phyloP scores from a whole-genome alignment of 345 rosid species.

The Populus alba region DNA sequence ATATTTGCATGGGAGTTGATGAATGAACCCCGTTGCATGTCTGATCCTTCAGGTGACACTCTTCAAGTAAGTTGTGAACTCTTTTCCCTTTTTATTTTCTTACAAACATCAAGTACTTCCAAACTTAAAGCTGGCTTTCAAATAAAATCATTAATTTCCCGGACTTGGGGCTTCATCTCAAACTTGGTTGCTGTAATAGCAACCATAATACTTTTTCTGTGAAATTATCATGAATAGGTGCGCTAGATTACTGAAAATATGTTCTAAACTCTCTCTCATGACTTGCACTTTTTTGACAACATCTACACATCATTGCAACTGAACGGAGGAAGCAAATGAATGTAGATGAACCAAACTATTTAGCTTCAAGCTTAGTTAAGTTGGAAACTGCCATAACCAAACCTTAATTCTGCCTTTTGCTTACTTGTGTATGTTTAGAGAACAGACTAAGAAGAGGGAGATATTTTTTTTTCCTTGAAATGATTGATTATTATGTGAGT shows the following conservation, averaged over 20 bases:
- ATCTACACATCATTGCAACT: no score
- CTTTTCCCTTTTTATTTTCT: neutral
- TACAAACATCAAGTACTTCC: neutral
- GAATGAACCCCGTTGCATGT: conserved; percentile 89
- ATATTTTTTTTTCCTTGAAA: neutral
- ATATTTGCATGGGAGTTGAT: conserved; percentile 96
- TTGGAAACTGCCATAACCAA: neutral
- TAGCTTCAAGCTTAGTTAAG: neutral
- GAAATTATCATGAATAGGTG: neutral
- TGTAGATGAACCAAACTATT: no score
- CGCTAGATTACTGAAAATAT: neutral
- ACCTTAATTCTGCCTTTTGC: neutral
- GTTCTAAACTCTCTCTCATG: neutral
- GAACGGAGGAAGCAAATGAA: no score
- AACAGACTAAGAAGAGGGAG: neutral
- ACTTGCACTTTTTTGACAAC: no score
- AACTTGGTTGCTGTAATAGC: neutral
- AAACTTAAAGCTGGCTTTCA: neutral
- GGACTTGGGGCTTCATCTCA: neutral
- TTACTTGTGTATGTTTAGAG: neutral
- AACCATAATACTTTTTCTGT: neutral
- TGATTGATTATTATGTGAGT: neutral
- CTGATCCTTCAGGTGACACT: conserved; percentile 90
- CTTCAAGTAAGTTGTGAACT: conserved; percentile 65
- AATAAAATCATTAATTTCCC: neutral